A percentile compares a stretch with the other conserved stretches of the same genome.
phyloP scores from a whole-genome alignment of 108 stramenopile species.

The Bacterosira constricta region DNA sequence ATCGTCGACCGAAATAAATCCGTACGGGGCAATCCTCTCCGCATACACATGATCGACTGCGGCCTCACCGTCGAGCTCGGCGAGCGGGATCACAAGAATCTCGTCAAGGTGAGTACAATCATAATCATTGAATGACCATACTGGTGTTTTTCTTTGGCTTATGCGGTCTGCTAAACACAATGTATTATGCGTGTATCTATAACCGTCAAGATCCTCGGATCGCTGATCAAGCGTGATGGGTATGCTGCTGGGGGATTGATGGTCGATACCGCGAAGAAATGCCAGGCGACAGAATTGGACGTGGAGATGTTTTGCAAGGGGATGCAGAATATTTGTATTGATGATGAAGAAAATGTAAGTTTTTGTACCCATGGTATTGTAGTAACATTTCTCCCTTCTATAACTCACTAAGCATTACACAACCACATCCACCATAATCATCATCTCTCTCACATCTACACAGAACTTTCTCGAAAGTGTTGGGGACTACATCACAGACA shows the following conservation, averaged over 20 bases:
- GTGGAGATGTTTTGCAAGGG: slow-evolving; percentile 80
- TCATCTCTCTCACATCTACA: not conserved
- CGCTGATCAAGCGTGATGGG: slow-evolving; percentile 85
- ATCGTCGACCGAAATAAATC: slow-evolving; percentile 60
- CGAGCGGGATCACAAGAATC: slow-evolving; percentile 77
- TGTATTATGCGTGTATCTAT: too few relatives aligned
- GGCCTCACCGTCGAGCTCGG: slow-evolving; percentile 89
- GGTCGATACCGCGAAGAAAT: slow-evolving; percentile 81
- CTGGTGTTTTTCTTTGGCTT: too few relatives aligned
- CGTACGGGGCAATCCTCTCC: slow-evolving; percentile 55
- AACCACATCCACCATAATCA: not conserved
- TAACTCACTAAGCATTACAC: too few relatives aligned
- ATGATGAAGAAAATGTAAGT: slow-evolving; percentile 65
- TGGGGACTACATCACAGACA: slow-evolving; percentile 87
- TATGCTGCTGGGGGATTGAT: slow-evolving; percentile 78
- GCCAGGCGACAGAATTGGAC: slow-evolving; percentile 66
- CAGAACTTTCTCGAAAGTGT: slow-evolving; percentile 89
- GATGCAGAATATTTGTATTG: slow-evolving; percentile 72
- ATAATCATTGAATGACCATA: too few relatives aligned
- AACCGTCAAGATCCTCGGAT: slow-evolving; percentile 84
- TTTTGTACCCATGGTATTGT: not conserved
- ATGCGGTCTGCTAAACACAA: too few relatives aligned
- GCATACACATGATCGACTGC: slow-evolving; percentile 77
- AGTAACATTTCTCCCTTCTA: not conserved
- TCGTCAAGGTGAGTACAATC: too few relatives aligned